These are phyloP conservation scores for Cytospora leucostoma DNA, from an alignment of 2,329 filamentous ascomycete genomes.

Conservation along the genomic window DNA sequence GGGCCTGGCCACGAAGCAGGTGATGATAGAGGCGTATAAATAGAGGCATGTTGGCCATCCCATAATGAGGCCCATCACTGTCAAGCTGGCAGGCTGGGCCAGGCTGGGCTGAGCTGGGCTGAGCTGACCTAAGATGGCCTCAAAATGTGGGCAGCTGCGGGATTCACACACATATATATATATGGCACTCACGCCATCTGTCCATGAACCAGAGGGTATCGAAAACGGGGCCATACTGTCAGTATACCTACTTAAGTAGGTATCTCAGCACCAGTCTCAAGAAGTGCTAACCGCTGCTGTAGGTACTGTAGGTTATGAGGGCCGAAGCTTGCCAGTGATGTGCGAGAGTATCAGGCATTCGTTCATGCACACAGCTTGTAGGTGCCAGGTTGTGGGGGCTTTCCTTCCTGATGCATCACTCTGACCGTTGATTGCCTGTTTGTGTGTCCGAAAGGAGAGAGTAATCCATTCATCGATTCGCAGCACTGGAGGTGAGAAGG, in stretches of 20 bases:
- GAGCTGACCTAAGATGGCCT: background rate
- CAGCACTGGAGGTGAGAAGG: too few relatives aligned
- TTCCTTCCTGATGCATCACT: background rate
- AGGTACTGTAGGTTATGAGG: background rate
- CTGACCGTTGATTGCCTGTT: too few relatives aligned
- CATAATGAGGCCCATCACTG: too few relatives aligned
- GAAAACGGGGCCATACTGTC: background rate
- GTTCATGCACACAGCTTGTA: background rate
- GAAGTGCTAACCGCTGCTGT: background rate
- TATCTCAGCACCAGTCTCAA: background rate
- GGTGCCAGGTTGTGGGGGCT: background rate
- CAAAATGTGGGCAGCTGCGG: background rate
- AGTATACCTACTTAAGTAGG: too few relatives aligned
- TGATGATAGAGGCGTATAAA: background rate
- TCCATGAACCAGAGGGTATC: background rate
- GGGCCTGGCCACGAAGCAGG: slow-evolving; percentile 9
- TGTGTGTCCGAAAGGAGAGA: too few relatives aligned
- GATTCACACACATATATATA: background rate
- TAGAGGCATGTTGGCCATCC: background rate
- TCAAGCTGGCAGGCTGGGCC: background rate
- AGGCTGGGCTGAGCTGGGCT: background rate
- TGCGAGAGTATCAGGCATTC: background rate
- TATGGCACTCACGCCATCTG: background rate
- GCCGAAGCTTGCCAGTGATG: background rate
- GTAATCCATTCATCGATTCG: too few relatives aligned